Base-by-base conservation (phyloP, 352 stramenopile species). In the Globisporangium parvum region DNA sequence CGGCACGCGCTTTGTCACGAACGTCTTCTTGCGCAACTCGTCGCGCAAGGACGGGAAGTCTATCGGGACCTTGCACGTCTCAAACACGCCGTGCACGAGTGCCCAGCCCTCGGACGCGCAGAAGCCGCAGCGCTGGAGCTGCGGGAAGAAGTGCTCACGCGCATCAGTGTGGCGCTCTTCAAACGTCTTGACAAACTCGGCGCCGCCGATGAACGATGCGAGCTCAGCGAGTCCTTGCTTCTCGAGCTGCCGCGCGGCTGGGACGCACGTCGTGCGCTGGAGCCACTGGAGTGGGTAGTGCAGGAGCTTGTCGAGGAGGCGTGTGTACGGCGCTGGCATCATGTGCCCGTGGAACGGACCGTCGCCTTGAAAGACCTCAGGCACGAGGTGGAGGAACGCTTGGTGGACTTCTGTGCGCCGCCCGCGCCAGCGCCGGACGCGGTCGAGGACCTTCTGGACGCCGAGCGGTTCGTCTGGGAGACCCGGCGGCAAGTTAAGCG, bases 51-150 rank as follows among this genome's bases (percentile, higher is more conserved):
- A 53, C 9, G 52, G 51, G 20, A 48, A 57, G 6, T 65, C 51
- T 2, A 75, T 49, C 0, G 61, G 47, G 42, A 81, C 52, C 33
- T 63, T 71, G 8, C 71, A 66, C 53, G 77, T 73, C 28, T 81
- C 60, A 35, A 89, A 93, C 6, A 93, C 77, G 11, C 80, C 80
- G 42, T 93, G 80, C 15, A 93, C 83, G 10, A 93, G n/a, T 2
- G 83, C 72, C 73, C 75, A 90, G 15, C 83, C 80, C 60, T 93
- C 80, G 0, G 75, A 88, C 11, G 69, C 62, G 44, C 78, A 90
- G 52, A 87, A 90, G 17, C 59, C 46, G 39, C 78, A 90, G 18
- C 65, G 53, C 0, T 53, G 55, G 0, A 93, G 63, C 41, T 93
- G 83, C 28, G 70, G 55, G 35, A 93, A 91, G 28, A 70, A 79